Percentiles rank a stretch among this genome's conserved stretches.
Conservation (phyloP, 2,329 filamentous ascomycete genomes). For the Penicillium vulpinum region DNA sequence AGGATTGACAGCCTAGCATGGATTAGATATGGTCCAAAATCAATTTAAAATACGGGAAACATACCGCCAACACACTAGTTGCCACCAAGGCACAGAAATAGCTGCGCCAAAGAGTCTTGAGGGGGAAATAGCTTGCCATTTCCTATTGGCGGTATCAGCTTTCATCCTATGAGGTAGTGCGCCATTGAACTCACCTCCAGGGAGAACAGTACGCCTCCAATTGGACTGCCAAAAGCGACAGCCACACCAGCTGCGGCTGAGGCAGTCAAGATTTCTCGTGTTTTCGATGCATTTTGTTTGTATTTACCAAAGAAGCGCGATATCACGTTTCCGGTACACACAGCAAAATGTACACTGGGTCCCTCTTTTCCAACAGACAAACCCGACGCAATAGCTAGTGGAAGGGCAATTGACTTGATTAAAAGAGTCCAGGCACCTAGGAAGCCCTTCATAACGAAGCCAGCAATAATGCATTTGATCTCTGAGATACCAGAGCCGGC, state of each 20-base stretch:
- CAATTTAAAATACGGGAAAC: conserved; percentile 21
- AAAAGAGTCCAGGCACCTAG: conserved; percentile 85
- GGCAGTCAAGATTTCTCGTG: conserved; percentile 88
- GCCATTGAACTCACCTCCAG: conserved; percentile 60
- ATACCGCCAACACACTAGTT: conserved; percentile 78
- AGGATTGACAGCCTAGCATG: conserved; percentile 78
- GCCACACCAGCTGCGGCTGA: conserved; percentile 93
- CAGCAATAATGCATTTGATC: conserved; percentile 98
- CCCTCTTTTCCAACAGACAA: conserved; percentile 96
- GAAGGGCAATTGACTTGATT: conserved; percentile 91
- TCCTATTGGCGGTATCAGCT: conserved; percentile 54
- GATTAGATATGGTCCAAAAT: conserved; percentile 7
- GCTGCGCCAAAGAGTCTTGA: conserved; percentile 97
- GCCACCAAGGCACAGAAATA: conserved; percentile 97
- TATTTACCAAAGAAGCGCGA: conserved; percentile 93
- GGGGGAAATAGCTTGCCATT: conserved; percentile 93
- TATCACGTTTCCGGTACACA: conserved; percentile 96
- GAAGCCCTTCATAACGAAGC: conserved; percentile 99
- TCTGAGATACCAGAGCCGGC: conserved; percentile 96
- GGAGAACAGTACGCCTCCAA: conserved; percentile 94
- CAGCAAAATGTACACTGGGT: conserved; percentile 97
- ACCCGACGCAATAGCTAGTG: conserved; percentile 88
- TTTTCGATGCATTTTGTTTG: conserved; percentile 86
- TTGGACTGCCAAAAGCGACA: conserved; percentile 95
- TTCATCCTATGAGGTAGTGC: background rate